Percentiles rank a stretch among this genome's conserved stretches.
These are phyloP conservation scores for Trypanosoma avium DNA, from an alignment of 208 protist genomes.

Conservation along the genomic window DNA sequence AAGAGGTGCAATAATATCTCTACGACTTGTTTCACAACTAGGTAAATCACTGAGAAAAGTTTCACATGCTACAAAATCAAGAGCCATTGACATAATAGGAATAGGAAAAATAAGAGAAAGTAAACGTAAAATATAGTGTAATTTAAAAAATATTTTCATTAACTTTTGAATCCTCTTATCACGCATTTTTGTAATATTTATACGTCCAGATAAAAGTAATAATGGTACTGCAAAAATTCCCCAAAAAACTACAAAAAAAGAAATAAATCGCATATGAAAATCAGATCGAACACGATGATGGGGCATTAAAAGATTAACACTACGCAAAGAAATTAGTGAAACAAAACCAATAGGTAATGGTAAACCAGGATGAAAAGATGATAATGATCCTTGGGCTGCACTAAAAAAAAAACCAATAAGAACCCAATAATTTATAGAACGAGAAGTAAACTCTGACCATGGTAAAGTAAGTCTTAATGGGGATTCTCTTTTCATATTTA, in stretches of 20 bases:
- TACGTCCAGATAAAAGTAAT: background rate
- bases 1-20: slow-evolving; percentile 29
- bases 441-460: slow-evolving; percentile 66
- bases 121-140: slow-evolving; percentile 32
- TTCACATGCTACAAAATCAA: slow-evolving; percentile 63
- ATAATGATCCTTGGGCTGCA: slow-evolving; percentile 42
- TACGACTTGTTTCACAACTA: slow-evolving; percentile 33
- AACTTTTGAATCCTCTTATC: slow-evolving; percentile 20
- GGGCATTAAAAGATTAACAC: slow-evolving; percentile 58
- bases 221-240: slow-evolving; percentile 4
- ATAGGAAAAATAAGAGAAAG: slow-evolving; percentile 49
- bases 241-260: slow-evolving; percentile 3
- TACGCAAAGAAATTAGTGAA: slow-evolving; percentile 42
- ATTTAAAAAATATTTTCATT: slow-evolving; percentile 34
- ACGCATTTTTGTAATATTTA: background rate
- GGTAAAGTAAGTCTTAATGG: slow-evolving; percentile 60
- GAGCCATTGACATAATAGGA: slow-evolving; percentile 42
- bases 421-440: slow-evolving; percentile 57
- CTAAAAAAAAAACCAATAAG: slow-evolving; percentile 47
- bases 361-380: slow-evolving; percentile 57
- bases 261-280: slow-evolving; percentile 10
- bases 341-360: slow-evolving; percentile 55
- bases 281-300: slow-evolving; percentile 35
- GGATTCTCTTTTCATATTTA: slow-evolving; percentile 37
- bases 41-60: slow-evolving; percentile 59